Base-by-base conservation (phyloP, 306 rosid species). In the Elaeagnus macrophylla region DNA sequence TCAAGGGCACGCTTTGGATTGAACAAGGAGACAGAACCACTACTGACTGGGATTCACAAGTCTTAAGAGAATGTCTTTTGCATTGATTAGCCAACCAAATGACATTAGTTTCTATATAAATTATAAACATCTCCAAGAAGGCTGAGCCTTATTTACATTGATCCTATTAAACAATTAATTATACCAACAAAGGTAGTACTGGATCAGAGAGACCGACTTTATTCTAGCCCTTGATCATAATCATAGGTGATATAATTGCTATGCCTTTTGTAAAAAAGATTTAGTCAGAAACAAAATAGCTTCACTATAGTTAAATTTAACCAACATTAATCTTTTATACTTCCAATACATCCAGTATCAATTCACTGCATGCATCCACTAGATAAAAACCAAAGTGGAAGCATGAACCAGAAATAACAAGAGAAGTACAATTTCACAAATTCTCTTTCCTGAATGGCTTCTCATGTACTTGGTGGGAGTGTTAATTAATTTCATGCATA, bases 1-100 rank as follows among this genome's bases (percentile, higher is more conserved):
- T 78, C 88, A 75, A 86, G 87, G 62, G 97, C 95, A 86, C 84
- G 95, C 95, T 66, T 89, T 75, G 91, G 84, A 67, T 79, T 82
- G 94, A 75, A 81, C 87, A 81, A 86, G 88, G 97, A 83, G 88
- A 86, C 95, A 80, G 68, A 58, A 66, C 94, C 84, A 86, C 94
- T 83, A 86, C 86, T 75, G 84, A 64, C 69, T 73, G 16, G 70
- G 68, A 75, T 75, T 77, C 83, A 59, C 83, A 75, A 68, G 57
- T 63, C 70, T 41, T 72, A 74, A 79, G 79, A 72, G 95, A 90
- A 90, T 81, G 97, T 86, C 79, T 62, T 74, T 68, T 67, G 67
- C 85, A 66, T 74, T 78, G 86, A 74, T 82, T 71, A 69, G 54
- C 68, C 59, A 75, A 75, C 51, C 54, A 65, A 39, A 6, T 36